These are phyloP conservation scores for Pluteus cervinus DNA, from an alignment of 768 basidiomycete genomes.

Conservation along the genomic window DNA sequence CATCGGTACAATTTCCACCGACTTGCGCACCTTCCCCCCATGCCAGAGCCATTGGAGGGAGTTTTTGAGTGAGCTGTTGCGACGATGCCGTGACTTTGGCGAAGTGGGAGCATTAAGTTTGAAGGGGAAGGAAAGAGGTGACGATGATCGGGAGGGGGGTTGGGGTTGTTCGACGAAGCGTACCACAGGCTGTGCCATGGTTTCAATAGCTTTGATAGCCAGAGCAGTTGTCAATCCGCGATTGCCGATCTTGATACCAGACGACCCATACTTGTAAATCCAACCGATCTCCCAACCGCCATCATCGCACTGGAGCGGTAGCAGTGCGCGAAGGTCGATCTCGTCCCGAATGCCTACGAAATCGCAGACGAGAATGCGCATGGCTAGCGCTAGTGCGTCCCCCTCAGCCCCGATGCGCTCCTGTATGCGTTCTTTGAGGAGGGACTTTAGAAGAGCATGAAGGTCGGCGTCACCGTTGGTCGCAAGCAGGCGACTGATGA, in stretches of 20 bases:
- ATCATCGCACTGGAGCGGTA: slow-evolving; percentile 44
- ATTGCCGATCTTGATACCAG: slow-evolving; percentile 45
- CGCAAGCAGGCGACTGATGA: slow-evolving; percentile 38
- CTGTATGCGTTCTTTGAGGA: slow-evolving; percentile 38
- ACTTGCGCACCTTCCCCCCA: slow-evolving; percentile 14
- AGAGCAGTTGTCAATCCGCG: slow-evolving; percentile 49
- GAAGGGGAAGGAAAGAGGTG: background rate
- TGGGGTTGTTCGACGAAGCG: too few relatives aligned
- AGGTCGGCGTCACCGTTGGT: slow-evolving; percentile 26
- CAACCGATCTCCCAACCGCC: slow-evolving; percentile 52
- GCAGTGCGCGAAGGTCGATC: slow-evolving; percentile 37
- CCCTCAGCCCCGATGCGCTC: slow-evolving; percentile 45
- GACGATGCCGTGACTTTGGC: slow-evolving; percentile 13
- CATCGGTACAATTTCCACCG: slow-evolving; percentile 14
- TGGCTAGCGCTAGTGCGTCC: slow-evolving; percentile 49
- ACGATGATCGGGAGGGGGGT: background rate
- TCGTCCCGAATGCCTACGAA: slow-evolving; percentile 34
- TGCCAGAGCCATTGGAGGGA: slow-evolving; percentile 24
- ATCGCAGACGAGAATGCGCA: slow-evolving; percentile 44
- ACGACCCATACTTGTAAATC: slow-evolving; percentile 50
- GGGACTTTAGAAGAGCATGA: slow-evolving; percentile 28
- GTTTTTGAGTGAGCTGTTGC: slow-evolving; percentile 19
- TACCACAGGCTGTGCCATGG: slow-evolving; percentile 15
- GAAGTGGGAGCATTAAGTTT: slow-evolving; percentile 3
- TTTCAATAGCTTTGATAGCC: slow-evolving; percentile 43